Percentiles rank a stretch among this genome's conserved stretches.
These are phyloP conservation scores for Aspergillus spinulosporus DNA, from an alignment of 2,329 filamentous ascomycete genomes.

Conservation along the genomic window DNA sequence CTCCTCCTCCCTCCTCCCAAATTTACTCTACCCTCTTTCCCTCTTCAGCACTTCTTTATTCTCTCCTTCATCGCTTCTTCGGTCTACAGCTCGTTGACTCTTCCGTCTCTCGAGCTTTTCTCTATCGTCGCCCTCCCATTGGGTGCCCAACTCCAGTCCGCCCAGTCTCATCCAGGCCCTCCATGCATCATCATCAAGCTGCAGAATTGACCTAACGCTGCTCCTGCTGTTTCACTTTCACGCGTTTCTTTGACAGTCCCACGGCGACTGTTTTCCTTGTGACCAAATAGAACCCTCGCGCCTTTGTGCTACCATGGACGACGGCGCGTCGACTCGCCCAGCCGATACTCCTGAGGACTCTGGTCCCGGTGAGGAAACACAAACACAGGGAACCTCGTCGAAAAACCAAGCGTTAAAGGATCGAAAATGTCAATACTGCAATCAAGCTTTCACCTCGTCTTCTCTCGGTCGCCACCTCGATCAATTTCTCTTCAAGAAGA, in stretches of 20 bases:
- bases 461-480: constrained; percentile 92
- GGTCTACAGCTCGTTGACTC: constrained; percentile 8
- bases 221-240: constrained; percentile 17
- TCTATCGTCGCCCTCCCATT: constrained; percentile 4
- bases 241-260: constrained; percentile 17
- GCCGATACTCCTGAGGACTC: constrained; percentile 43
- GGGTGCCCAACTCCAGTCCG: not conserved
- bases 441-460: constrained; percentile 87
- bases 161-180: constrained; percentile 8
- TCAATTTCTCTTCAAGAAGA: constrained; percentile 90
- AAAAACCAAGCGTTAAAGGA: constrained; percentile 68
- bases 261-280: constrained; percentile 5
- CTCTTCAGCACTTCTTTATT: constrained; percentile 8
- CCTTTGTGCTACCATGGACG: constrained; percentile 28
- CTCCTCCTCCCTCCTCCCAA: not conserved
- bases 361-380: constrained; percentile 37
- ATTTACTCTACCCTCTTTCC: constrained; percentile 3
- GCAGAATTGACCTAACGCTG: constrained; percentile 16
- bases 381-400: constrained; percentile 29
- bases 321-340: constrained; percentile 28
- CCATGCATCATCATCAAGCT: constrained; percentile 25
- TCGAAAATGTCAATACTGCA: constrained; percentile 83
- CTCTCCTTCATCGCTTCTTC: not conserved
- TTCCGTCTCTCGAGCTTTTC: constrained; percentile 1
- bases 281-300: constrained; percentile 7